phyloP scores from a whole-genome alignment of 257 asterid species.

The Ilex asprella region DNA sequence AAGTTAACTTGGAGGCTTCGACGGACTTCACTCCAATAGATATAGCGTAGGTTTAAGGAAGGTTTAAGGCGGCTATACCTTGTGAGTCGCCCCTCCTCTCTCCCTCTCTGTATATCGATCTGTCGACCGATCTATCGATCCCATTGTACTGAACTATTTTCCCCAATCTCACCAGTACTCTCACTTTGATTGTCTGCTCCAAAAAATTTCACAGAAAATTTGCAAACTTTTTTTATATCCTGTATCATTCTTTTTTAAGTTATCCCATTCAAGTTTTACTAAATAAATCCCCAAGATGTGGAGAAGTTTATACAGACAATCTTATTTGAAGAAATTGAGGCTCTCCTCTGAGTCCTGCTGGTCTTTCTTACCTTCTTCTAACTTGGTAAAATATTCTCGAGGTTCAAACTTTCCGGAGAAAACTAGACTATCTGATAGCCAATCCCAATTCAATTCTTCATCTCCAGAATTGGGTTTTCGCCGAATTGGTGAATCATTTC shows the following conservation, averaged over 20 bases:
- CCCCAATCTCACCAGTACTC: background rate
- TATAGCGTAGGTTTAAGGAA: slow-evolving; percentile 39
- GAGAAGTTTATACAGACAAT: slow-evolving; percentile 58
- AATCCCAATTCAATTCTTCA: slow-evolving; percentile 7
- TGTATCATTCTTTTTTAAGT: no score
- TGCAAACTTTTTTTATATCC: no score
- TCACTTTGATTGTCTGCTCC: no score
- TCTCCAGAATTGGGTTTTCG: slow-evolving; percentile 18
- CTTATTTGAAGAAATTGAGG: slow-evolving; percentile 37
- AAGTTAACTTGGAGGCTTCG: background rate
- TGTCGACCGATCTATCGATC: background rate
- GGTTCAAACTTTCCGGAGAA: slow-evolving; percentile 18
- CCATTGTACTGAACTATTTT: slow-evolving; percentile 6
- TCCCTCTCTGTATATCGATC: no score
- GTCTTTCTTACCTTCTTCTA: slow-evolving; percentile 13
- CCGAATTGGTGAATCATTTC: slow-evolving; percentile 18
- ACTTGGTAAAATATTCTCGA: slow-evolving; percentile 17
- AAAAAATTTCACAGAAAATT: no score
- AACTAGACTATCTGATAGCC: slow-evolving; percentile 6
- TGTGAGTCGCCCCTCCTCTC: background rate
- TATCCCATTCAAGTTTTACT: no score
- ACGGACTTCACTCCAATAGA: background rate
- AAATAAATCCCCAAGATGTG: slow-evolving; percentile 50
- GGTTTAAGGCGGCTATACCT: slow-evolving; percentile 54
- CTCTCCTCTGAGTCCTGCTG: slow-evolving; percentile 26